These are phyloP conservation scores for Mrakia gelida DNA, from an alignment of 768 basidiomycete genomes.

Conservation along the genomic window DNA sequence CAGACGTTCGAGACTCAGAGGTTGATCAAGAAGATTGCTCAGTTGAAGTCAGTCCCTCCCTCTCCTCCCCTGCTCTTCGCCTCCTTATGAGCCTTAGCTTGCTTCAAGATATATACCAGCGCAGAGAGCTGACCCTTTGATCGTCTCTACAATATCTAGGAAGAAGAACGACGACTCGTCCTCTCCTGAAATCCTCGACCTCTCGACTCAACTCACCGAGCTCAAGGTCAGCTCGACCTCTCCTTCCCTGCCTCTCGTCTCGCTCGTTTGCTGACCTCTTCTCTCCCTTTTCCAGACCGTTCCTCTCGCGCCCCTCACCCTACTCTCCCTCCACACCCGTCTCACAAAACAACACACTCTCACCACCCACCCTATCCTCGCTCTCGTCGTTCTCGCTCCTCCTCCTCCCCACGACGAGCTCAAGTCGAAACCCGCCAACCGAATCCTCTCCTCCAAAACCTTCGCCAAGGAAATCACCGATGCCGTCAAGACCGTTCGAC, in stretches of 20 bases:
- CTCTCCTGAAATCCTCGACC: constrained; percentile 14
- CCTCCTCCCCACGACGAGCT: constrained; percentile 8
- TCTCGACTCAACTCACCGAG: constrained; percentile 13
- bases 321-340: constrained; percentile 14
- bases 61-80: background rate
- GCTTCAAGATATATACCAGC: too few relatives aligned
- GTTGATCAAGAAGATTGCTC: constrained; percentile 60
- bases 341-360: constrained; percentile 14
- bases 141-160: background rate
- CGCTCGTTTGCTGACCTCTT: too few relatives aligned
- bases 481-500: constrained; percentile 10
- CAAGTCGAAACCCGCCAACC: constrained; percentile 27
- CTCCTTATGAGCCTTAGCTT: background rate
- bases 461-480: constrained; percentile 28
- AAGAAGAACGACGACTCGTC: constrained; percentile 18
- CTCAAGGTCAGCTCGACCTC: constrained; percentile 17
- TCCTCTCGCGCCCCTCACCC: constrained; percentile 3
- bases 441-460: constrained; percentile 21
- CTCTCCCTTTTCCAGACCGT: background rate
- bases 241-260: background rate
- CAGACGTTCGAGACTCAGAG: constrained; percentile 75
- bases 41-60: constrained; percentile 55
- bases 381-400: constrained; percentile 10
- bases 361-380: constrained; percentile 11
- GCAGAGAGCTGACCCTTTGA: background rate